Percentiles rank a stretch among this genome's conserved stretches.
Conservation (phyloP, 495 filamentous ascomycete genomes). For the Lasiosphaeris hirsuta region DNA sequence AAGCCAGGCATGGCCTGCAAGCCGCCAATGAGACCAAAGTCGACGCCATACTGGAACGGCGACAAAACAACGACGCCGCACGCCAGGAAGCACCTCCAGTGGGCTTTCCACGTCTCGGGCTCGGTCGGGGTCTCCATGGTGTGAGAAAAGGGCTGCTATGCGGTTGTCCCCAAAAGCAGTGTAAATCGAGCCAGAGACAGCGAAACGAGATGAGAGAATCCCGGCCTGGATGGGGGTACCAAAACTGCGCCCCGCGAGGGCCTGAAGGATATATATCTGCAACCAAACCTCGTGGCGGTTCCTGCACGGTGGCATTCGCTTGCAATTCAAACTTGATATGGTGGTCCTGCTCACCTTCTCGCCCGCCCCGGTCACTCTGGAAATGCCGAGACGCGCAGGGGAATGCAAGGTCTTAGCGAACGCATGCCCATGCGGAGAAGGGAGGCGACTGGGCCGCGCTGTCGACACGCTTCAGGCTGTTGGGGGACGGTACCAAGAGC, state of each 20-base stretch:
- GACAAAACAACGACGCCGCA: conserved; percentile 48
- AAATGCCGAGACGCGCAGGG: neutral
- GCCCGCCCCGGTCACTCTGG: neutral
- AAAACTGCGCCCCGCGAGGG: too few species aligned
- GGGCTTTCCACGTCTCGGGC: conserved; percentile 30
- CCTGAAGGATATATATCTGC: too few species aligned
- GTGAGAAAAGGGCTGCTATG: neutral
- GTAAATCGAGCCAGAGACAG: neutral
- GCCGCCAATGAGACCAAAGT: conserved; percentile 60
- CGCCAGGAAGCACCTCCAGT: conserved; percentile 41
- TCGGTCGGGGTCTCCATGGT: conserved; percentile 6
- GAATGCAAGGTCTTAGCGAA: neutral
- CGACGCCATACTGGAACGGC: conserved; percentile 62
- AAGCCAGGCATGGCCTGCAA: conserved; percentile 63
- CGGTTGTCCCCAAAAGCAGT: neutral
- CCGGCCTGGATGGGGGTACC: too few species aligned
- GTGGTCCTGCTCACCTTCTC: neutral
- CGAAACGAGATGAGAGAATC: too few species aligned
- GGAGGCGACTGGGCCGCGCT: neutral
- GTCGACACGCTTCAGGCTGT: neutral
- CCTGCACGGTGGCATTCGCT: too few species aligned
- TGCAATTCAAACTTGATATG: too few species aligned
- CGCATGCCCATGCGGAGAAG: neutral
- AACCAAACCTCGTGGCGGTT: too few species aligned
- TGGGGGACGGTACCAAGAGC: neutral